Conservation (phyloP, 352 stramenopile species). For the Globisporangium carolinianum region DNA sequence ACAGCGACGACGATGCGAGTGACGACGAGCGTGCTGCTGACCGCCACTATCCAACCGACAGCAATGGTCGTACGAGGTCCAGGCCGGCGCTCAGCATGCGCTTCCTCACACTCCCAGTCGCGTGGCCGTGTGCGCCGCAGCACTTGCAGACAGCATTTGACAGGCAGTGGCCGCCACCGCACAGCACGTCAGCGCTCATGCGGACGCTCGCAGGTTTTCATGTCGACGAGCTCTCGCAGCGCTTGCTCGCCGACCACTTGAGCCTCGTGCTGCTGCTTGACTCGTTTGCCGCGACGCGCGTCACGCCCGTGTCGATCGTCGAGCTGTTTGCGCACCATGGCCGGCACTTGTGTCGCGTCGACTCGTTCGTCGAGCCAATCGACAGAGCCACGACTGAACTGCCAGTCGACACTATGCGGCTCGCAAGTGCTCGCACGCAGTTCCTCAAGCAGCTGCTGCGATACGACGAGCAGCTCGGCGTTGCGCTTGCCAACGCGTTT, state of each 20-base stretch:
- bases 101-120: conserved; percentile 30
- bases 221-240: conserved; percentile 26
- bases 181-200: conserved; percentile 41
- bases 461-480: conserved; percentile 53
- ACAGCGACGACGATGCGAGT: conserved; percentile 3
- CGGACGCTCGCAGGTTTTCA: conserved; percentile 33
- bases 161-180: conserved; percentile 50
- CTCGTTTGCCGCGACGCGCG: conserved; percentile 63
- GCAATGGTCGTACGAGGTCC: conserved; percentile 7
- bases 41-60: conserved; percentile 1
- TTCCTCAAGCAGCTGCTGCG: conserved; percentile 72
- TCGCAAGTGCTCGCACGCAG: conserved; percentile 37
- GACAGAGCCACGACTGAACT: conserved; percentile 20
- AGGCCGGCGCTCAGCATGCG: conserved; percentile 29
- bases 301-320: conserved; percentile 64
- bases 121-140: conserved; percentile 43
- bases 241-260: conserved; percentile 49
- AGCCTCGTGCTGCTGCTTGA: conserved; percentile 76
- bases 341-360: conserved; percentile 40
- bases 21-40: conserved; percentile 6
- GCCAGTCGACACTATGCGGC: neutral
- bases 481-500: conserved; percentile 70
- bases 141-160: conserved; percentile 40
- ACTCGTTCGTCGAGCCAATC: conserved; percentile 36
- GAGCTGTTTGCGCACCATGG: conserved; percentile 53